phyloP scores from a whole-genome alignment of 1,284 basidiomycete genomes.

The Trametes pubescens region DNA sequence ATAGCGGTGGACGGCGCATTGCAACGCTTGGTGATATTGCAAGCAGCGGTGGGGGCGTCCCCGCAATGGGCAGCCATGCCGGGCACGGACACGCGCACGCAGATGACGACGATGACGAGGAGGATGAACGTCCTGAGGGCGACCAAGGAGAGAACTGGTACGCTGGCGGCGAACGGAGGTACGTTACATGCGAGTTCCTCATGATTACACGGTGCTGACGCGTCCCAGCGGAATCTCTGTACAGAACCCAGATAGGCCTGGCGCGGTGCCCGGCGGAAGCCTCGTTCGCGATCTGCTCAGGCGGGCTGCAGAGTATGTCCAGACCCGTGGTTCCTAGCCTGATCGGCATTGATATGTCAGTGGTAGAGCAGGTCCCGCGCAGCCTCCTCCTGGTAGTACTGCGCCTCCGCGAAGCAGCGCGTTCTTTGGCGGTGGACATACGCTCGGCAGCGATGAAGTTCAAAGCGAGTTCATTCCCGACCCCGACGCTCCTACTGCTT shows the following conservation, averaged over 20 bases:
- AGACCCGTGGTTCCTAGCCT: too few species aligned
- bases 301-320: slow-evolving; percentile 80
- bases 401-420: slow-evolving; percentile 25
- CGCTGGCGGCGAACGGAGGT: slow-evolving; percentile 91
- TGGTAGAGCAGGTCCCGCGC: slow-evolving; percentile 50
- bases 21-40: slow-evolving; percentile 38
- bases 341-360: neutral
- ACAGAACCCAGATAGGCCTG: slow-evolving; percentile 77
- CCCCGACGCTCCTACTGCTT: slow-evolving; percentile 50
- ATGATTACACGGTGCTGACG: neutral
- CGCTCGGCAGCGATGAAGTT: slow-evolving; percentile 87
- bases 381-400: slow-evolving; percentile 35
- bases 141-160: slow-evolving; percentile 65
- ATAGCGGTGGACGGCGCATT: slow-evolving; percentile 31
- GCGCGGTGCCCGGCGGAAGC: slow-evolving; percentile 63
- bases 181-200: slow-evolving; percentile 23
- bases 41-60: slow-evolving; percentile 26
- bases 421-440: slow-evolving; percentile 82
- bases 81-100: slow-evolving; percentile 27
- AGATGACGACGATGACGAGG: slow-evolving; percentile 54
- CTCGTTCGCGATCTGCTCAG: slow-evolving; percentile 85
- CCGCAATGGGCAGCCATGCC: slow-evolving; percentile 27
- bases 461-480: slow-evolving; percentile 80
- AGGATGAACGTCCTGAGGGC: slow-evolving; percentile 50
- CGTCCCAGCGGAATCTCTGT: slow-evolving; percentile 84